Percentiles rank a stretch among this genome's conserved stretches.
Evolutionary conservation across 352 stramenopile genomes (phyloP).

Genomic region (Phytophthora ohioensis): DNA sequence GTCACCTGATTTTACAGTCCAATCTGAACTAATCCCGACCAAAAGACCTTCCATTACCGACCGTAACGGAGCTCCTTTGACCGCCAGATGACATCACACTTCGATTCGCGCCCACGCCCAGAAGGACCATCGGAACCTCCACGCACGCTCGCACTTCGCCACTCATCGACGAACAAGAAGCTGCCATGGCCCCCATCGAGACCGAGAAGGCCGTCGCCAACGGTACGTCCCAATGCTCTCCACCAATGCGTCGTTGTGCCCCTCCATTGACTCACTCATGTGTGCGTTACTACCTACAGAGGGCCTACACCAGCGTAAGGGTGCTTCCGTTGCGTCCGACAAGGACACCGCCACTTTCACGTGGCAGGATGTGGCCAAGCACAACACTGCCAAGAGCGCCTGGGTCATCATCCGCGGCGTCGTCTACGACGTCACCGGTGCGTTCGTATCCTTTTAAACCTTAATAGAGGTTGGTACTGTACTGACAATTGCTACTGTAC

Average conservation of each 20-base stretch:
- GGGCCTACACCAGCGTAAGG: slow-evolving; percentile 72
- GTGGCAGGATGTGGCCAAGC: slow-evolving; percentile 95
- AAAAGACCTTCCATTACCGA: too few species aligned
- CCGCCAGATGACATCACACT: slow-evolving; percentile 47
- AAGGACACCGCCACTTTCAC: slow-evolving; percentile 72
- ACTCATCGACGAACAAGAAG: slow-evolving; percentile 22
- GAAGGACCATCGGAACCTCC: slow-evolving; percentile 38
- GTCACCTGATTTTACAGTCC: too few species aligned
- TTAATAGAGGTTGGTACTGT: not conserved
- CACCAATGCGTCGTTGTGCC: not conserved
- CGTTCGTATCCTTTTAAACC: slow-evolving; percentile 17
- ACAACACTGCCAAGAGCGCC: slow-evolving; percentile 95
- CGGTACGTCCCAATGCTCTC: slow-evolving; percentile 22
- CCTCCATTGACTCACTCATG: not conserved
- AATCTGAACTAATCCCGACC: too few species aligned
- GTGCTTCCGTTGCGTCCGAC: slow-evolving; percentile 26
- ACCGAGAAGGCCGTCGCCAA: slow-evolving; percentile 31
- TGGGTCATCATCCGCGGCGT: slow-evolving; percentile 96
- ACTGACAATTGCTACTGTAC: slow-evolving; percentile 11
- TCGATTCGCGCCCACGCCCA: slow-evolving; percentile 36
- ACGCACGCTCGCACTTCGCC: not conserved
- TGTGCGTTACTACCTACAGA: slow-evolving; percentile 20
- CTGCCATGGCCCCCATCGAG: slow-evolving; percentile 48
- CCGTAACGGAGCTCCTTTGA: slow-evolving; percentile 4
- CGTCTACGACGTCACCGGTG: slow-evolving; percentile 95